Base-by-base conservation (phyloP, 2,329 filamentous ascomycete species). In the Pyricularia sp. region DNA sequence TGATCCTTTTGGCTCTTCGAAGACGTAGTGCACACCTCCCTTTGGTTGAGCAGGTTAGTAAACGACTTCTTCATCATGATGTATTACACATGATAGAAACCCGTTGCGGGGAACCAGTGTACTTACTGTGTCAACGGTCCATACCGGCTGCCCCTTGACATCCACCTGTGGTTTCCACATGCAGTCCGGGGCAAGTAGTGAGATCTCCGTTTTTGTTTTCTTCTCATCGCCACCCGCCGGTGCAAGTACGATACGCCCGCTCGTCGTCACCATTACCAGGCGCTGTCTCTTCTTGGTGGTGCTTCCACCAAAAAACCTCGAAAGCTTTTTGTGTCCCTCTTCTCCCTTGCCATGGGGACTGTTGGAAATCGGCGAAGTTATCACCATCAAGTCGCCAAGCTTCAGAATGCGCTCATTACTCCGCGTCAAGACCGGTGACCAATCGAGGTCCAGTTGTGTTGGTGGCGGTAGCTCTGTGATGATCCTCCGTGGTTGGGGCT, bases 381-480 rank as follows among this genome's bases (percentile, higher is more conserved):
- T 84, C 9, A 99, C 94, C 78, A 93, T 87, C 71, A 97, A 81
- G 75, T 99, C 97, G 2, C 95, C 95, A 26, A 99, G 83, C 78
- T 97, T 97, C 71, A 99, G 79, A 73, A 99, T 99, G 50, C 95
- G 88, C 79, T 99, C 95, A 75, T 98, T 97, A 70, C 88, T 90
- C 75, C 90, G 89, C 11, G 92, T 97, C 69, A 99, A 82, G 4
- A 99, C 94, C 0, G 95, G 95, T 0, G 94, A 97, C 95, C 95
- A 99, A 79, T 99, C 95, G 69, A 99, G 97, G 76, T 99, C 95
- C 30, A 99, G 83, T 78, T 98, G 95, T 67, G 92, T 97, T 0
- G 95, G 95, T n/a, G 95, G 94, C 20, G 95, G 93, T 11, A 99
- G 84, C 78, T 99, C 95, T 0, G 95, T 98, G 70, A 99, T 96